Base-by-base conservation (phyloP, 2,329 filamentous ascomycete species). In the Pleurostoma richardsiae region DNA sequence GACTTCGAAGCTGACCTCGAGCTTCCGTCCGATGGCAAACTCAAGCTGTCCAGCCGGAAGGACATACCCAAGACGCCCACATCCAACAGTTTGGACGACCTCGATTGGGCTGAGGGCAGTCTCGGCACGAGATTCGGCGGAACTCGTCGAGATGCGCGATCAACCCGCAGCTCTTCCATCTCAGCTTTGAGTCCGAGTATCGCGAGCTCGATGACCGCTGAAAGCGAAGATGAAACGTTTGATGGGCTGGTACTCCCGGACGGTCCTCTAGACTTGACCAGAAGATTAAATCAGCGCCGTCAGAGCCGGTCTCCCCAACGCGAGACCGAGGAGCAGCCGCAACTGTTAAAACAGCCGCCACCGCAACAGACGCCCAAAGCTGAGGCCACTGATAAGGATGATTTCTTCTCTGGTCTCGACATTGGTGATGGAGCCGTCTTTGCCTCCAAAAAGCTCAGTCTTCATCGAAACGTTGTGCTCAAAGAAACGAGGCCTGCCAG, bases 51-150 rank as follows among this genome's bases (percentile, higher is more conserved):
- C 6, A 80, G 76, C 39, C 73, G 71, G 49, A 74, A 70, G 58
- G 80, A 86, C 33, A 79, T 81, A 33, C 79, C 83, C 26, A 82
- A 79, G 58, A 83, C 82, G 3, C 80, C 84, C 4, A 74, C 76
- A 10, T 65, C 72, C 30, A 78, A 76, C 52, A 69, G 71, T 43
- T 66, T 73, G 49, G 89, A 95, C 44, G 91, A 96, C 51, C 83
- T 95, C 56, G 91, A 96, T 61, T 95, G 92, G 87, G 89, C 87
- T 44, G 94, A 97, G 67, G 91, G 90, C 46, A 96, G 91, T 63
- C 75, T 96, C 49, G 90, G 92, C 38, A 95, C 92, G 40, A 82
- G 92, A 48, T 92, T 91, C 67, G 91, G 88, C 38, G 92, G 92
- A 40, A 96, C 90, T 10, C 80, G 83, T 54, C 83, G 89, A 57